Evolutionary conservation across 108 stramenopile genomes (phyloP).

Genomic region (Pseudonitzschia pungens): DNA sequence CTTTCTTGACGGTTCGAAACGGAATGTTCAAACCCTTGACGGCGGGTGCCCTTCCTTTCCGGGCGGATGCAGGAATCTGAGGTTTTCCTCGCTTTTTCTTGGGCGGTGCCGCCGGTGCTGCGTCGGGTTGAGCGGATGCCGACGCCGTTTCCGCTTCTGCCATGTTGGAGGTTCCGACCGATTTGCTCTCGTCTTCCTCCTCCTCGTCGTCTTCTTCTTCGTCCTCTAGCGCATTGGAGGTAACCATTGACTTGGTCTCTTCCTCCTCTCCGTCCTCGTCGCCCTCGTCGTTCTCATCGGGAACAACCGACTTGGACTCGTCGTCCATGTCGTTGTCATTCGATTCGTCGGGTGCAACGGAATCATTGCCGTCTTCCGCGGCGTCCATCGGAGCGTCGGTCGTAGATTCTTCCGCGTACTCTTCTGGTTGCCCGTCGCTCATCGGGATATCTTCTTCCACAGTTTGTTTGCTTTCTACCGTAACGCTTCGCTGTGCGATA

Average conservation of each 20-base stretch:
- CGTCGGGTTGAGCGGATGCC: not conserved
- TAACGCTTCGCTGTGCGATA: too few species aligned
- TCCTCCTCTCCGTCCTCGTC: slow-evolving; percentile 21
- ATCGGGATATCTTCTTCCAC: not conserved
- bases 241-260: slow-evolving; percentile 12
- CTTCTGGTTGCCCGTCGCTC: not conserved
- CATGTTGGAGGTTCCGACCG: not conserved
- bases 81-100: slow-evolving; percentile 27
- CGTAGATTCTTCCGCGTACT: not conserved
- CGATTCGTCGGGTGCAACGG: not conserved
- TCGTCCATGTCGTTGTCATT: slow-evolving; percentile 18
- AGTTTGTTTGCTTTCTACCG: too few species aligned
- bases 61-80: slow-evolving; percentile 27
- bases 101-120: slow-evolving; percentile 6
- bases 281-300: slow-evolving; percentile 8
- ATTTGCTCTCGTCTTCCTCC: slow-evolving; percentile 28
- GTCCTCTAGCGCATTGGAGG: slow-evolving; percentile 12
- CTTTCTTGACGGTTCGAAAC: slow-evolving; percentile 78
- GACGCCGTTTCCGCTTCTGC: slow-evolving; percentile 13
- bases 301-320: slow-evolving; percentile 12
- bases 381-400: not conserved
- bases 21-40: slow-evolving; percentile 76
- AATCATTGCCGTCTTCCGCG: not conserved
- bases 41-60: slow-evolving; percentile 55
- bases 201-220: slow-evolving; percentile 38